Evolutionary conservation across 345 rosid genomes (phyloP).

Genomic region (Arabidopsis suecica): DNA sequence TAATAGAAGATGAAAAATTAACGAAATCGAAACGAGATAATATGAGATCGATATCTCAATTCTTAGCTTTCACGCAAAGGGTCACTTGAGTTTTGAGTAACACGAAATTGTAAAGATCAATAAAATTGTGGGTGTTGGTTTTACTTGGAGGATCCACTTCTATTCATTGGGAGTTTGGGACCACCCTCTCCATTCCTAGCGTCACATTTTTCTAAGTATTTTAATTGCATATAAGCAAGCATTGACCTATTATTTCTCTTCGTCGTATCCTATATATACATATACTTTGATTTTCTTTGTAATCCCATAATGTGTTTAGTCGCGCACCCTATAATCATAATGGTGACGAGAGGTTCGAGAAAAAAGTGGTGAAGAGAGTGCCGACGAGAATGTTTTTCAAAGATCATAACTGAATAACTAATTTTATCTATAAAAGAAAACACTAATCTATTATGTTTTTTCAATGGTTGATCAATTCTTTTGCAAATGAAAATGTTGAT

Average conservation of each 20-base stretch:
- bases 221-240: conserved; percentile 1
- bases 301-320: background rate
- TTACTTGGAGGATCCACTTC: conserved; percentile 44
- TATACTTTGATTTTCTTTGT: conserved; percentile 8
- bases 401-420: background rate
- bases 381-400: conserved; percentile 8
- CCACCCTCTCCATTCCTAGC: conserved; percentile 45
- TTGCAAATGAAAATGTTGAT: too few species aligned
- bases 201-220: conserved; percentile 18
- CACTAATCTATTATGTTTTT: background rate
- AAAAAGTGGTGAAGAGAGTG: conserved; percentile 7
- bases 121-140: conserved; percentile 46
- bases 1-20: background rate
- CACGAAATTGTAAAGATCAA: conserved; percentile 41
- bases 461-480: background rate
- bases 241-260: conserved; percentile 18
- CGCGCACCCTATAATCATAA: background rate
- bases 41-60: conserved; percentile 3
- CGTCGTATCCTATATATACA: background rate
- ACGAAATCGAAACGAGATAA: background rate
- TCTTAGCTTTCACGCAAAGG: conserved; percentile 74
- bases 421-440: background rate
- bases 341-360: background rate
- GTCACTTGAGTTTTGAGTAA: conserved; percentile 48
- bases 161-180: conserved; percentile 65